Conservation (phyloP, 2,329 filamentous ascomycete species). For the Arachnopeziza araneosa region DNA sequence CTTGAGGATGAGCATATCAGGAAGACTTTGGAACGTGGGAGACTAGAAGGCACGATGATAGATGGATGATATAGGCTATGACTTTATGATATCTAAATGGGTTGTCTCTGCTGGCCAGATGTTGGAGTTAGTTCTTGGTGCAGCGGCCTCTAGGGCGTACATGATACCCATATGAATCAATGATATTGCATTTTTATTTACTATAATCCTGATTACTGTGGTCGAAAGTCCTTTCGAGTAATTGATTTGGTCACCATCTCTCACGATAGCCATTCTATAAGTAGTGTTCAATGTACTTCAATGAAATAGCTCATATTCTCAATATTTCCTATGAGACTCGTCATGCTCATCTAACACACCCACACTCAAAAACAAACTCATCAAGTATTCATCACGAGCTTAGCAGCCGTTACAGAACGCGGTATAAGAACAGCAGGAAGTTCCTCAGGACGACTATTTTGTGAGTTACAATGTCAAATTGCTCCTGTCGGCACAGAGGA, state of each 20-base stretch:
- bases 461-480: background rate
- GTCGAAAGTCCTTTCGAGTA: too few species aligned
- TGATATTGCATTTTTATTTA: background rate
- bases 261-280: too few species aligned
- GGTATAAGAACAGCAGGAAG: background rate
- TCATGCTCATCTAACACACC: too few species aligned
- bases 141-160: background rate
- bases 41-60: conserved; percentile 32
- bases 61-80: conserved; percentile 14
- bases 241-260: too few species aligned
- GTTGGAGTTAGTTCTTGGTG: background rate
- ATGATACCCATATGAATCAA: background rate
- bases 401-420: background rate
- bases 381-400: background rate
- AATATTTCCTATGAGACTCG: too few species aligned
- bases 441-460: background rate
- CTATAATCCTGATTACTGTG: background rate
- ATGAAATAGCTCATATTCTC: too few species aligned
- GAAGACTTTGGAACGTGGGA: conserved; percentile 44
- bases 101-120: background rate
- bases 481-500: background rate
- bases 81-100: background rate
- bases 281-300: too few species aligned
- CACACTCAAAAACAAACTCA: too few species aligned
- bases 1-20: conserved; percentile 54